phyloP scores from a whole-genome alignment of 768 basidiomycete species.

The Lactarius evosmus region DNA sequence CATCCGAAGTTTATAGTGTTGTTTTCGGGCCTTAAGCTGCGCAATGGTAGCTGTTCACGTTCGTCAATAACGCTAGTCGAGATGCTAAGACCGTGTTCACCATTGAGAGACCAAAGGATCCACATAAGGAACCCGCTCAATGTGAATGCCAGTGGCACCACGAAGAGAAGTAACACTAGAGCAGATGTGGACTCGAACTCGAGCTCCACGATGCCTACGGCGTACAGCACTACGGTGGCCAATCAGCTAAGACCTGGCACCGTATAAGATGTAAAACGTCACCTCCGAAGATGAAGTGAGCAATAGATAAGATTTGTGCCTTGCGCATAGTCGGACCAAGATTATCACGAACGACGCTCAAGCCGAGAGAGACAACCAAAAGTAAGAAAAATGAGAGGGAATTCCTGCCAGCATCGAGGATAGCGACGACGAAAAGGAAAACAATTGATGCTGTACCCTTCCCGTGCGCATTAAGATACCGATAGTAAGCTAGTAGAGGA shows the following conservation, averaged over 20 bases:
- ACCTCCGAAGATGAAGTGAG: slow-evolving; percentile 96
- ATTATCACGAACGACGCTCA: slow-evolving; percentile 88
- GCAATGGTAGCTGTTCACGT: slow-evolving; percentile 71
- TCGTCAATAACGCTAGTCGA: not conserved
- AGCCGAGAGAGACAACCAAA: slow-evolving; percentile 85
- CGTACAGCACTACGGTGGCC: slow-evolving; percentile 69
- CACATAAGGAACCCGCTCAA: slow-evolving; percentile 95
- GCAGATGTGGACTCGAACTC: slow-evolving; percentile 89
- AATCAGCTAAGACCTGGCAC: not conserved
- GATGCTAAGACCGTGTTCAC: slow-evolving; percentile 38
- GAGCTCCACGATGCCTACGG: slow-evolving; percentile 91
- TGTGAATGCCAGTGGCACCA: slow-evolving; percentile 92
- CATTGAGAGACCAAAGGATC: slow-evolving; percentile 90
- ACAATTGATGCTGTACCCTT: slow-evolving; percentile 68
- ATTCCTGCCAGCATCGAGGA: slow-evolving; percentile 91
- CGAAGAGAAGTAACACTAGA: slow-evolving; percentile 79
- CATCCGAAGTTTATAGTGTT: slow-evolving; percentile 83
- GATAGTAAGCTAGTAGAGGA: slow-evolving; percentile 69
- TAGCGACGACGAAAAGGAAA: slow-evolving; percentile 96
- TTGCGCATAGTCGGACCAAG: slow-evolving; percentile 81
- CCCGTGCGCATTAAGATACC: slow-evolving; percentile 88
- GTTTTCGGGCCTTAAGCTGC: slow-evolving; percentile 82
- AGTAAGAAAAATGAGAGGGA: slow-evolving; percentile 95
- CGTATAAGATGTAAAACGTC: slow-evolving; percentile 33
- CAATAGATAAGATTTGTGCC: slow-evolving; percentile 74